These are phyloP conservation scores for Sphaerulina vaccinii DNA, from an alignment of 2,329 filamentous ascomycete genomes.

Conservation along the genomic window DNA sequence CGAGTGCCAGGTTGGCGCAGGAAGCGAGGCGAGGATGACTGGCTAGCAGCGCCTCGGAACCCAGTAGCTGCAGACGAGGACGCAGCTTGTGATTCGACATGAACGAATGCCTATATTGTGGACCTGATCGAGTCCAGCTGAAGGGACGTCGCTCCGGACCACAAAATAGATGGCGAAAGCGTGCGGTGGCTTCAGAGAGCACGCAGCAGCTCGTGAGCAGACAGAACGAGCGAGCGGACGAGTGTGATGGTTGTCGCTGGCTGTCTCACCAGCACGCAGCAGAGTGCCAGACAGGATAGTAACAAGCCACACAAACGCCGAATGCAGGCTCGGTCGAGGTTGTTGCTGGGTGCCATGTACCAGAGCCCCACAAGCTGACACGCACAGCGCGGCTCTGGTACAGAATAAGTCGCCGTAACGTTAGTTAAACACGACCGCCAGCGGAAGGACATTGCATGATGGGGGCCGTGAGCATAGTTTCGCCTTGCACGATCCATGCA, in stretches of 20 bases:
- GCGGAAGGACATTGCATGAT: slow-evolving; percentile 6
- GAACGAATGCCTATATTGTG: slow-evolving; percentile 14
- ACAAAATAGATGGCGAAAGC: not conserved
- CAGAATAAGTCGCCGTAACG: slow-evolving; percentile 6
- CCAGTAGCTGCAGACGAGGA: slow-evolving; percentile 23
- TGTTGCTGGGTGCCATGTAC: not conserved
- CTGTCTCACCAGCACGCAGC: not conserved
- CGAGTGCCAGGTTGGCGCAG: slow-evolving; percentile 11
- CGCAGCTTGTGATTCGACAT: slow-evolving; percentile 22
- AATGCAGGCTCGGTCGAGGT: slow-evolving; percentile 1
- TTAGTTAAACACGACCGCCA: slow-evolving; percentile 3
- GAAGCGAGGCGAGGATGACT: slow-evolving; percentile 20
- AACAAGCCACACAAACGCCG: slow-evolving; percentile 1
- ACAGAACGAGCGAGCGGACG: not conserved
- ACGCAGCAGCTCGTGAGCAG: slow-evolving; percentile 3
- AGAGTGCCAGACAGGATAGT: not conserved
- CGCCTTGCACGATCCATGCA: not conserved
- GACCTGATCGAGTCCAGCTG: slow-evolving; percentile 9
- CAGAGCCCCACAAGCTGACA: slow-evolving; percentile 4
- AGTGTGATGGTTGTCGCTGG: slow-evolving; percentile 3
- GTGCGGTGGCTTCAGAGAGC: not conserved
- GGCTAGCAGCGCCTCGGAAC: slow-evolving; percentile 18
- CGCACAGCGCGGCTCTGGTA: slow-evolving; percentile 7
- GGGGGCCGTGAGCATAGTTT: slow-evolving; percentile 8
- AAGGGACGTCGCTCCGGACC: slow-evolving; percentile 1